Percentiles rank a stretch among this genome's conserved stretches.
Evolutionary conservation across 2,329 filamentous ascomycete species (phyloP).

Genomic region (Celoporthe dispersa): DNA sequence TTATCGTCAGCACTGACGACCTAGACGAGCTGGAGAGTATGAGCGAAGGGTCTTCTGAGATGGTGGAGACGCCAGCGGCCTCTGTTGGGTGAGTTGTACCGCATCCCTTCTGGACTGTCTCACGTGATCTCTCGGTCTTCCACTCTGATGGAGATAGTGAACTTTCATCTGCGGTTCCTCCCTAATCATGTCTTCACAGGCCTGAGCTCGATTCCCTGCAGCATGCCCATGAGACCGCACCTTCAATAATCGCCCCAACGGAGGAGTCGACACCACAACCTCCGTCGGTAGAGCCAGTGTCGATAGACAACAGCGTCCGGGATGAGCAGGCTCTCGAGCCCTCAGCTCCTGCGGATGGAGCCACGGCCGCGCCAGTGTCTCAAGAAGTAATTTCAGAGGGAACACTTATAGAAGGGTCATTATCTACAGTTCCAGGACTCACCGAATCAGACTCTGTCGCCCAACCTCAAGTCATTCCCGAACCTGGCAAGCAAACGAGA

Average conservation of each 20-base stretch:
- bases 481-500: background rate
- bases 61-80: constrained; percentile 27
- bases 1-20: constrained; percentile 50
- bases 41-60: constrained; percentile 32
- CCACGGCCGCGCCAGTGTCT: background rate
- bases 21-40: constrained; percentile 43
- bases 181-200: constrained; percentile 18
- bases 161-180: background rate
- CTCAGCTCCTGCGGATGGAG: background rate
- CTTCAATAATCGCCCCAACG: background rate
- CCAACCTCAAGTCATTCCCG: background rate
- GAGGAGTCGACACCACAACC: constrained; percentile 1
- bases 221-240: background rate
- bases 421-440: background rate
- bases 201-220: constrained; percentile 12
- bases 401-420: background rate
- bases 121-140: constrained; percentile 10
- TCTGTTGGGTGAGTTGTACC: constrained; percentile 31
- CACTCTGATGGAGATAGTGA: background rate
- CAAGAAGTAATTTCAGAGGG: background rate
- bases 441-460: background rate
- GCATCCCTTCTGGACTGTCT: background rate
- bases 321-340: constrained; percentile 5
- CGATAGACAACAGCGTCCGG: background rate
- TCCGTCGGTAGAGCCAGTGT: background rate